phyloP scores from a whole-genome alignment of 2,329 filamentous ascomycete genomes.

The Raffaelea arxii region DNA sequence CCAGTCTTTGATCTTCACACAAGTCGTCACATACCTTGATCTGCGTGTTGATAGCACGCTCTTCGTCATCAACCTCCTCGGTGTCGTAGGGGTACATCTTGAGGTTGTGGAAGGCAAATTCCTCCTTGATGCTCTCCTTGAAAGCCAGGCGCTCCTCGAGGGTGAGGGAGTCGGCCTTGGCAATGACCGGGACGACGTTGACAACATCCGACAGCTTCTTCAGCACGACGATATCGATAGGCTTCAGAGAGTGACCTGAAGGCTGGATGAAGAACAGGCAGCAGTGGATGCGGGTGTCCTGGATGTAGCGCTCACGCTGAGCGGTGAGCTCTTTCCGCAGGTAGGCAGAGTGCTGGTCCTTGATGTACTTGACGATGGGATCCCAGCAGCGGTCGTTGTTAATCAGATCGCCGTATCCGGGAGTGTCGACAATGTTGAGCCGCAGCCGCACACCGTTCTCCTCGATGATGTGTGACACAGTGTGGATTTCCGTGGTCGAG shows the following conservation, averaged over 20 bases:
- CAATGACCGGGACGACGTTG: constrained; percentile 97
- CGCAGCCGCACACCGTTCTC: constrained; percentile 97
- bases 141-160: constrained; percentile 91
- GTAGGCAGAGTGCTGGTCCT: constrained; percentile 99
- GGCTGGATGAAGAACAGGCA: constrained; percentile 99
- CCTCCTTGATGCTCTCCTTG: constrained; percentile 99
- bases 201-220: constrained; percentile 99
- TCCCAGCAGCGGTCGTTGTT: constrained; percentile 99
- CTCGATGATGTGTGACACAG: constrained; percentile 97
- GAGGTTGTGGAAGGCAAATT: constrained; percentile 98
- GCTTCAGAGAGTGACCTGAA: constrained; percentile 95
- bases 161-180: constrained; percentile 93
- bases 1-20: neutral
- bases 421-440: constrained; percentile 98
- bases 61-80: constrained; percentile 96
- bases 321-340: constrained; percentile 98
- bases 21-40: constrained; percentile 66
- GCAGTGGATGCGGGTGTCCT: constrained; percentile 98
- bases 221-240: constrained; percentile 97
- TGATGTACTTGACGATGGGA: constrained; percentile 99
- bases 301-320: constrained; percentile 97
- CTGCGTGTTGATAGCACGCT: constrained; percentile 82
- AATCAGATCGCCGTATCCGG: constrained; percentile 95
- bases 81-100: constrained; percentile 99
- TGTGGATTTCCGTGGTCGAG: constrained; percentile 95